These are phyloP conservation scores for Clavispora fructus DNA, from an alignment of 805 yeast genomes.

Conservation along the genomic window DNA sequence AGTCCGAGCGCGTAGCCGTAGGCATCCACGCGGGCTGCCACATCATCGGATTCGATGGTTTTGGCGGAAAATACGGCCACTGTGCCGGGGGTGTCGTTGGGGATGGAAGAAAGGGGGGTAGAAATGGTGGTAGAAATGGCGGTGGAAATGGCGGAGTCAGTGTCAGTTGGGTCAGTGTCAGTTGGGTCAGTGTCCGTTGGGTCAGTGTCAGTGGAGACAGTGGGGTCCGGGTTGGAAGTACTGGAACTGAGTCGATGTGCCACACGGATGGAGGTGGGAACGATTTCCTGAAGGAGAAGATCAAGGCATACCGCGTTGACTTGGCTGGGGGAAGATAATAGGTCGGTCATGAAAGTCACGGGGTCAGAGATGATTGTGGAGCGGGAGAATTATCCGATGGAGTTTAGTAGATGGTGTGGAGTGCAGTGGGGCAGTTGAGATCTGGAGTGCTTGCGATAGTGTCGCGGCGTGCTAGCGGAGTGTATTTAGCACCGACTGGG, in stretches of 20 bases:
- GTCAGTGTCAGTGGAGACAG: no score
- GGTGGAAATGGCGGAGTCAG: neutral
- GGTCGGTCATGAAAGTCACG: constrained; percentile 2
- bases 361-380: no score
- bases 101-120: constrained; percentile 23
- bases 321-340: constrained; percentile 16
- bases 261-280: constrained; percentile 66
- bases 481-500: no score
- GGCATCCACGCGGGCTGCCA: constrained; percentile 54
- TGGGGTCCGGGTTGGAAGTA: neutral
- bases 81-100: constrained; percentile 38
- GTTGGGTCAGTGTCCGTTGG: no score
- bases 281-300: constrained; percentile 66
- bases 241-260: constrained; percentile 38
- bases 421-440: no score
- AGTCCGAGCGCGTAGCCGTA: constrained; percentile 70
- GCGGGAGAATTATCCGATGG: no score
- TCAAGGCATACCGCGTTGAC: constrained; percentile 57
- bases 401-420: no score
- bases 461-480: no score
- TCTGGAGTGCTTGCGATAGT: no score
- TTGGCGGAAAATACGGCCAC: constrained; percentile 34
- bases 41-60: constrained; percentile 41
- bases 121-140: constrained; percentile 20
- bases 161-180: no score